Evolutionary conservation across 2,329 filamentous ascomycete genomes (phyloP), one percentile per base, ranked within the genome.

Genomic region (Penicillium paneum): DNA sequence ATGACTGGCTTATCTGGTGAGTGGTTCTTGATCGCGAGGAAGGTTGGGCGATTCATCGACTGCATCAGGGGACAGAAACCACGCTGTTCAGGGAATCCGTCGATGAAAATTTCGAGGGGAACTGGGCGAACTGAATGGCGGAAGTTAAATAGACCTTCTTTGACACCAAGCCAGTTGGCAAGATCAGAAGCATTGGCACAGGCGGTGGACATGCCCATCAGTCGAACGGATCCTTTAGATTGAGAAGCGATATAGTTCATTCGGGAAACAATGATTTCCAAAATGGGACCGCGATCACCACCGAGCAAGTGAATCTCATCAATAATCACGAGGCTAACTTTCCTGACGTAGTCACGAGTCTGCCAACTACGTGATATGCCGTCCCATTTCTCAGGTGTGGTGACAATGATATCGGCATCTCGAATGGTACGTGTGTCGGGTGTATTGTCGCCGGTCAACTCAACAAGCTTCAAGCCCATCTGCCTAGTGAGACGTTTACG

Each of bases 231-330:
- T 48, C 87, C 91, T 67, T 96, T 91, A 38, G 90, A 96, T 58
- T 96, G 91, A 2, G 92, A 90, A 1, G 93, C 94, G 66, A 99
- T 99, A 71, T 97, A 99, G 71, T 99, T 99, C 95, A 99, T 97
- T 64, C 88, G 82, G 64, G 80, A 83, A 3, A 87, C 95, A 60
- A 99, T 99, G 65, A 99, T 99, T 75, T 99, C 94, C 46, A 99
- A 79, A 82, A 99, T 99, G 1, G 95, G 95, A 21, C 93, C 94
- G 74, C 94, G 88, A 67, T 99, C 94, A 56, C 94, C 91, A 28
- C 94, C 95, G n/a, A 99, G 82, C 28, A 99, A 78, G 74, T 99
- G 94, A 54, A 99, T 99, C 76, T 99, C 94, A 67, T 99, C 94
- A 62, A 99, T 99, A 58, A 99, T 97, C 49, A 99, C 94, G 15